A percentile compares a stretch with the other conserved stretches of the same genome.
phyloP scores from a whole-genome alignment of 257 asterid species.

The Solanum tacnaense region DNA sequence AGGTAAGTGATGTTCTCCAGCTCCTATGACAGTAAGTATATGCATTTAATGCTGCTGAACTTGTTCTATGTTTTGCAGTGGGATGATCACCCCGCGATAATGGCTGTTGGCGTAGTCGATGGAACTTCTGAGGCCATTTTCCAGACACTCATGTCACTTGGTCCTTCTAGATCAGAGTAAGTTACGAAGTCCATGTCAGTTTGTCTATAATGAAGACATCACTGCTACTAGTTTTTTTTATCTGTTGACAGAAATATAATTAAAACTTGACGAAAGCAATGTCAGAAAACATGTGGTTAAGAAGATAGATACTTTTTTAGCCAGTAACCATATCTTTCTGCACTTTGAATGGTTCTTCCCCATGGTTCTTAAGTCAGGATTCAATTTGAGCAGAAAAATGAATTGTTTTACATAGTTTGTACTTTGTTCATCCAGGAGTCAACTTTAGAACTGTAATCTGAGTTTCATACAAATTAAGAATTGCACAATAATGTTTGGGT shows the following conservation, averaged over 20 bases:
- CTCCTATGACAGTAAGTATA: background rate
- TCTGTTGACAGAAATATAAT: background rate
- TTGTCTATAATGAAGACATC: background rate
- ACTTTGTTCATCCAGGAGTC: background rate
- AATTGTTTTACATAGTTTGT: background rate
- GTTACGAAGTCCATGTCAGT: slow-evolving; percentile 6
- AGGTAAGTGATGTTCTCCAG: slow-evolving; percentile 29
- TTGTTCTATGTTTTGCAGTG: slow-evolving; percentile 34
- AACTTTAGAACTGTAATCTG: background rate
- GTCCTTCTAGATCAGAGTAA: slow-evolving; percentile 96
- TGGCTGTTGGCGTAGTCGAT: slow-evolving; percentile 92
- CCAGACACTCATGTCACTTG: slow-evolving; percentile 92
- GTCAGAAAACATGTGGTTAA: background rate
- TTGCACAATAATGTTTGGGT: background rate
- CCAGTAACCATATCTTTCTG: background rate
- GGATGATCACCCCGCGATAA: slow-evolving; percentile 82
- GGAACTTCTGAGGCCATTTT: slow-evolving; percentile 90
- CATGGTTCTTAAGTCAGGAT: background rate
- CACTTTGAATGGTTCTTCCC: background rate
- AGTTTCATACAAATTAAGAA: background rate
- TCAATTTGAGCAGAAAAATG: background rate
- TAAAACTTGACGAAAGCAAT: background rate
- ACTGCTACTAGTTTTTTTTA: background rate
- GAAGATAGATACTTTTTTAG: background rate
- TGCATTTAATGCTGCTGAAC: background rate